Conservation (phyloP, 2,329 filamentous ascomycete genomes). For the Arthrobotrys pseudoclavata region DNA sequence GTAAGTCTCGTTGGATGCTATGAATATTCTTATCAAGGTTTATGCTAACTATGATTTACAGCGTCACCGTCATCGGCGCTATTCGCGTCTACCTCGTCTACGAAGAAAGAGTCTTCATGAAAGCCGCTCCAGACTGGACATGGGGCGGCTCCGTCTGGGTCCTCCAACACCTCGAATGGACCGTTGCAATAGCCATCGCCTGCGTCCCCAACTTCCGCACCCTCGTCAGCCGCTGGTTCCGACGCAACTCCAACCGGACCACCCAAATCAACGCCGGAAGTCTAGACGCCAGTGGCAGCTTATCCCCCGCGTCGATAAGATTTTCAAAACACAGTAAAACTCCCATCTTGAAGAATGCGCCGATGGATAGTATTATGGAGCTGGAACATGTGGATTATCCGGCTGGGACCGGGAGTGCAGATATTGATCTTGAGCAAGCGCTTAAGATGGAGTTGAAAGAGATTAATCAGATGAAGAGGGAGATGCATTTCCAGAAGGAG, state of each 20-base stretch:
- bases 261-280: constrained; percentile 39
- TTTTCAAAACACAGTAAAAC: constrained; percentile 60
- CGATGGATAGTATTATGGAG: constrained; percentile 58
- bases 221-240: constrained; percentile 44
- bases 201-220: constrained; percentile 56
- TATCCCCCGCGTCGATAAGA: constrained; percentile 56
- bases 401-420: constrained; percentile 50
- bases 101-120: constrained; percentile 57
- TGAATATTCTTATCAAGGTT: background rate
- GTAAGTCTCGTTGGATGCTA: constrained; percentile 25
- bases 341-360: constrained; percentile 51
- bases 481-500: constrained; percentile 46
- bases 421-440: constrained; percentile 57
- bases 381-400: constrained; percentile 58
- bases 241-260: constrained; percentile 15
- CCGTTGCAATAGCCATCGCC: constrained; percentile 51
- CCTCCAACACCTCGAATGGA: constrained; percentile 58
- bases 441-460: constrained; percentile 54
- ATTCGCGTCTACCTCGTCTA: constrained; percentile 57
- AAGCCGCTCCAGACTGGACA: constrained; percentile 53
- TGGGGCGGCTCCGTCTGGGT: constrained; percentile 58
- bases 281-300: constrained; percentile 45
- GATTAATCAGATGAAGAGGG: constrained; percentile 48
- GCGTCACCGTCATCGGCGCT: constrained; percentile 54
- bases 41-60: constrained; percentile 4